Evolutionary conservation across 352 stramenopile species (phyloP).

Genomic region (Phytopythium montanum): DNA sequence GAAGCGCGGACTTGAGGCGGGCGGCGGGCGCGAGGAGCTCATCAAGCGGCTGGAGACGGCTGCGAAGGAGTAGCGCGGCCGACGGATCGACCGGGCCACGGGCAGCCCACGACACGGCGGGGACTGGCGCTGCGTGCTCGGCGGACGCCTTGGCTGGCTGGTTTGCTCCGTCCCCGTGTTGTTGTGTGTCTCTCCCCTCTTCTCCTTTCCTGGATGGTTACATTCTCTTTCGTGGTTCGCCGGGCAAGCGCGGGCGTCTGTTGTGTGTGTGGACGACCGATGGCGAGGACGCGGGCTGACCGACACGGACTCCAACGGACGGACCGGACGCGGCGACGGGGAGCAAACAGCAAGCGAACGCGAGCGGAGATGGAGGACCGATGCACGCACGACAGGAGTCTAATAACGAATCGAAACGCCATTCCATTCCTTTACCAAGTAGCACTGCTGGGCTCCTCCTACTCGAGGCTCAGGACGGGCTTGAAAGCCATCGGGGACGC

Average conservation of each 20-base stretch:
- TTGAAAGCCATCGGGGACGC: slow-evolving; percentile 25
- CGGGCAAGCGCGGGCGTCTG: slow-evolving; percentile 1
- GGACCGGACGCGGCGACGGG: not conserved
- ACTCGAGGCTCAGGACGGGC: slow-evolving; percentile 9
- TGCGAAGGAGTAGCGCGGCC: slow-evolving; percentile 15
- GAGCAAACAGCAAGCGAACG: not conserved
- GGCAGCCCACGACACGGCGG: not conserved
- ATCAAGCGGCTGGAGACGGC: slow-evolving; percentile 4
- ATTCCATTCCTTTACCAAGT: slow-evolving; percentile 8
- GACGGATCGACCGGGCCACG: slow-evolving; percentile 4
- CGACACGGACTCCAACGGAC: not conserved
- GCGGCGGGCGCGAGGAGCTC: slow-evolving; percentile 14
- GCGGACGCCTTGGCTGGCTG: not conserved
- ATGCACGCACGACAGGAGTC: not conserved
- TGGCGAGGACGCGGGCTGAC: not conserved
- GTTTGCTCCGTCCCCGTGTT: slow-evolving; percentile 7
- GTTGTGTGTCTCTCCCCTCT: slow-evolving; percentile 4
- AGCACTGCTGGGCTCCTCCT: not conserved
- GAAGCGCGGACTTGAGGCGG: slow-evolving; percentile 12
- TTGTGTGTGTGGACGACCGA: not conserved
- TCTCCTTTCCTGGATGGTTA: slow-evolving; percentile 1
- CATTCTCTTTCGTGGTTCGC: slow-evolving; percentile 7
- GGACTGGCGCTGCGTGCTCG: not conserved
- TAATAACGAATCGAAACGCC: slow-evolving; percentile 2
- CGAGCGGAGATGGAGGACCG: not conserved